A percentile compares a stretch with the other conserved stretches of the same genome.
phyloP scores from a whole-genome alignment of 2,329 filamentous ascomycete species.

The Graphilbum ipis-grandicollis region DNA sequence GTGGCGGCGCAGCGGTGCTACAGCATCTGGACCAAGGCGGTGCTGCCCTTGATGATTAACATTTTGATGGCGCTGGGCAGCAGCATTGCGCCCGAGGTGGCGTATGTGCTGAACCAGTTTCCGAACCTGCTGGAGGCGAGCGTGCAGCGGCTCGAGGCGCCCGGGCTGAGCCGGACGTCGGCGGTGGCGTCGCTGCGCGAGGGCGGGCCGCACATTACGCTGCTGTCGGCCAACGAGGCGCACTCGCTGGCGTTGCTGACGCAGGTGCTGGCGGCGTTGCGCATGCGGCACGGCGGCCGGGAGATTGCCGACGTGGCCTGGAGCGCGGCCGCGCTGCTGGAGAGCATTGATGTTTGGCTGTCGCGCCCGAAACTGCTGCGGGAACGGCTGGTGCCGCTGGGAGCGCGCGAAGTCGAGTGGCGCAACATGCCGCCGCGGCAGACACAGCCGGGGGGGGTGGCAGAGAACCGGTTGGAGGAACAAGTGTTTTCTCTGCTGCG shows the following conservation, averaged over 20 bases:
- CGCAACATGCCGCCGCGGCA: constrained; percentile 20
- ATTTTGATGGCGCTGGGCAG: constrained; percentile 66
- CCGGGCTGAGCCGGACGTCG: constrained; percentile 30
- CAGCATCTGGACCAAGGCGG: constrained; percentile 74
- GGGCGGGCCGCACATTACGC: constrained; percentile 44
- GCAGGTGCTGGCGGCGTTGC: constrained; percentile 51
- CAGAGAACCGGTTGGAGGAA: constrained; percentile 54
- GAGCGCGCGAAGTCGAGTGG: constrained; percentile 54
- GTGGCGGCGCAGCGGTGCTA: constrained; percentile 58
- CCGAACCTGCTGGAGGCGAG: constrained; percentile 59
- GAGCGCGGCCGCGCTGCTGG: constrained; percentile 54
- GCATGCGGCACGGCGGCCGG: constrained; percentile 45
- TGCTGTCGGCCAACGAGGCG: constrained; percentile 58
- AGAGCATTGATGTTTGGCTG: constrained; percentile 73
- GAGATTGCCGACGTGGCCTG: constrained; percentile 60
- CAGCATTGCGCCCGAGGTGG: constrained; percentile 68
- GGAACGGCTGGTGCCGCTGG: constrained; percentile 56
- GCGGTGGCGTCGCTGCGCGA: background rate
- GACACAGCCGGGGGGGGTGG: constrained; percentile 13
- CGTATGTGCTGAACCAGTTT: constrained; percentile 80
- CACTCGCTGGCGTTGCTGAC: constrained; percentile 65
- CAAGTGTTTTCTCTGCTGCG: constrained; percentile 56
- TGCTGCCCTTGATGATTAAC: constrained; percentile 79
- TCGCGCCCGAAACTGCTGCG: constrained; percentile 50
- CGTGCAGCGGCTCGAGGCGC: constrained; percentile 51